These are phyloP conservation scores for Thymus quinquecostatus DNA, from an alignment of 257 asterid genomes.

Conservation along the genomic window DNA sequence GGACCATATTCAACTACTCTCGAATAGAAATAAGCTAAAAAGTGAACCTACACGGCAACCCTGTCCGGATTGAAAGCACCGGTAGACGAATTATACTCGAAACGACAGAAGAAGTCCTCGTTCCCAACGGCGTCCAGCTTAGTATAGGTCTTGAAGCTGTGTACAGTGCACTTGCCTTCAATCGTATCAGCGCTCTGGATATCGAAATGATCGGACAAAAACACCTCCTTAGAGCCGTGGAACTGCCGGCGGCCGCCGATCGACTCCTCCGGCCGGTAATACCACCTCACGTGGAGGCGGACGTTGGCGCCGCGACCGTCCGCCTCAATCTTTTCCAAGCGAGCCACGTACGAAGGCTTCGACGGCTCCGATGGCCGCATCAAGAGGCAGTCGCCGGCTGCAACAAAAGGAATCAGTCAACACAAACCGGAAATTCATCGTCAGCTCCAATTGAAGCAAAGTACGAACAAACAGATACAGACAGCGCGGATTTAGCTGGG, in stretches of 20 bases:
- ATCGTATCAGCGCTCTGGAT: conserved; percentile 85
- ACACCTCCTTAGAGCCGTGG: conserved; percentile 91
- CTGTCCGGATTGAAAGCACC: conserved; percentile 94
- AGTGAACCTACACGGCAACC: conserved; percentile 84
- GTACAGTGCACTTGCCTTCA: conserved; percentile 90
- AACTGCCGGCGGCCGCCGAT: conserved; percentile 91
- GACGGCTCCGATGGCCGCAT: conserved; percentile 82
- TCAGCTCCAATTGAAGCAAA: conserved; percentile 45
- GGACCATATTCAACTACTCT: background rate
- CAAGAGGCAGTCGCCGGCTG: conserved; percentile 94
- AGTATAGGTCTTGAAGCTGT: conserved; percentile 81
- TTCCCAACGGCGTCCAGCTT: conserved; percentile 91
- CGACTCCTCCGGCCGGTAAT: conserved; percentile 97
- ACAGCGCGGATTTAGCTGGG: background rate
- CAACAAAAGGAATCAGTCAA: conserved; percentile 18
- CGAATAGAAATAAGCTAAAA: background rate
- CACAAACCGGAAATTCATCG: background rate
- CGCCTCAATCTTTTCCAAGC: conserved; percentile 88
- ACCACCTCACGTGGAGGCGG: conserved; percentile 81
- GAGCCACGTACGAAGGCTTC: conserved; percentile 85
- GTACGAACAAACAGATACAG: background rate
- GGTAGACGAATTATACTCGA: conserved; percentile 83
- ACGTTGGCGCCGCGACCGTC: conserved; percentile 79
- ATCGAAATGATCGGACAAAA: conserved; percentile 89
- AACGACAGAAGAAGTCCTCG: conserved; percentile 92